Evolutionary conservation across 768 basidiomycete species (phyloP), one percentile per base, ranked within the genome.

Genomic region (Chalciporus chontae): DNA sequence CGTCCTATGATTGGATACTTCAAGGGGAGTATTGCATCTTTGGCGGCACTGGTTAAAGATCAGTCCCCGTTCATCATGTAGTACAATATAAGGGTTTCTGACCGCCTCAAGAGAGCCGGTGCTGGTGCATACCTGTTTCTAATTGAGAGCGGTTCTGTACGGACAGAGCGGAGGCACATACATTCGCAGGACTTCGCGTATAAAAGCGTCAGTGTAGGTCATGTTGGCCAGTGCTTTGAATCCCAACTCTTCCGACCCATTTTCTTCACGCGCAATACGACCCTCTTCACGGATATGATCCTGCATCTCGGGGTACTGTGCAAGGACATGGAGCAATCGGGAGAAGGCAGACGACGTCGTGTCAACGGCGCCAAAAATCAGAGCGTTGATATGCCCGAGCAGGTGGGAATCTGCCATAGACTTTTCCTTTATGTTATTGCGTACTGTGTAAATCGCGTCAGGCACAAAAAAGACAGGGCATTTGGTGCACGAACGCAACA

Each of bases 351-450:
- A 47, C 10, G 38, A 21, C 3, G 46, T 7, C 3, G 46, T 47
- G 15, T 47, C 46, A n/a, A 47, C 46, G n/a, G 46, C 46, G 21
- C 46, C 46, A 29, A 47, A 47, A 15, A 47, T 29, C 10, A 47
- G 11, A 3, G 46, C 24, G 27, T 47, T 47, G 37, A 47, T 31
- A 21, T 47, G 46, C 10, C 46, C 46, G 4, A 47, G 46, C 13
- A 47, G 17, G 17, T 46, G 45, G 13, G 46, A 47, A 21, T 47
- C 46, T 13, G 46, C 37, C 11, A 39, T 15, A 15, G 15, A 26
- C 5, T 47, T 21, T 7, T 46, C 36, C 45, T 18, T 26, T 18
- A 47, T 29, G 27, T 31, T 39, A 29, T 13, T 29, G 18, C 8
- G 24, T 14, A 47, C 46, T 47, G 19, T 14, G 6, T 4, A 40